Conservation (phyloP, 1,284 basidiomycete genomes). For the Microbotryum lychnidis-dioicae region DNA sequence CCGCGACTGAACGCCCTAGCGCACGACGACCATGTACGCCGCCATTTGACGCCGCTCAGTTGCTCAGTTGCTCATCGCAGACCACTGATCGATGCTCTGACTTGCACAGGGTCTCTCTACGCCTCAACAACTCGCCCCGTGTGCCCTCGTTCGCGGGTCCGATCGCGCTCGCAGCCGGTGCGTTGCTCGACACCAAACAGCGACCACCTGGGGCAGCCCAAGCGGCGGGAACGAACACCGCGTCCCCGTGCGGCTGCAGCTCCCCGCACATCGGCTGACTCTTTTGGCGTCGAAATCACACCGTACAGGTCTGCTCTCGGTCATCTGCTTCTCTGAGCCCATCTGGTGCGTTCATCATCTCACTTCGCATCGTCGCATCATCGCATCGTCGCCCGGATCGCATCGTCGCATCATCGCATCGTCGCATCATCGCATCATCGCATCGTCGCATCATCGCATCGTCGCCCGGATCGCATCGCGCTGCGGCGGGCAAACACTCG, state of each 20-base stretch:
- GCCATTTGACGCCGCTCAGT: background rate
- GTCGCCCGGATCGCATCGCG: background rate
- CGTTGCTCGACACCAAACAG: background rate
- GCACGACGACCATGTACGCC: background rate
- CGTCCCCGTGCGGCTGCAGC: background rate
- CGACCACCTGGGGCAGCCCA: too few relatives aligned
- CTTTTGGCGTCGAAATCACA: too few relatives aligned
- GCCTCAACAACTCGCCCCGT: constrained; percentile 25
- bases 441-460: too few relatives aligned
- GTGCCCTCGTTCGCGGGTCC: constrained; percentile 26
- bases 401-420: background rate
- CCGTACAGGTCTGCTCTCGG: constrained; percentile 2
- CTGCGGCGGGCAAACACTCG: too few relatives aligned
- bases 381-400: background rate
- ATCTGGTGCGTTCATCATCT: constrained; percentile 15
- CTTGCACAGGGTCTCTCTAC: constrained; percentile 16
- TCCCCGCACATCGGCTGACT: too few relatives aligned
- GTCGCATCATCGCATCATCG: too few relatives aligned
- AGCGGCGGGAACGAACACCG: too few relatives aligned
- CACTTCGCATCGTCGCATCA: too few relatives aligned
- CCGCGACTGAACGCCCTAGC: background rate
- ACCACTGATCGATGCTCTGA: background rate
- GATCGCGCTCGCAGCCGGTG: constrained; percentile 17
- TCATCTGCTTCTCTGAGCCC: constrained; percentile 25
- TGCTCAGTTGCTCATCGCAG: background rate